Percentiles rank a stretch among this genome's conserved stretches.
phyloP scores from a whole-genome alignment of 192 early-diverging fungal genomes.

The Phlyctochytrium bullatum region DNA sequence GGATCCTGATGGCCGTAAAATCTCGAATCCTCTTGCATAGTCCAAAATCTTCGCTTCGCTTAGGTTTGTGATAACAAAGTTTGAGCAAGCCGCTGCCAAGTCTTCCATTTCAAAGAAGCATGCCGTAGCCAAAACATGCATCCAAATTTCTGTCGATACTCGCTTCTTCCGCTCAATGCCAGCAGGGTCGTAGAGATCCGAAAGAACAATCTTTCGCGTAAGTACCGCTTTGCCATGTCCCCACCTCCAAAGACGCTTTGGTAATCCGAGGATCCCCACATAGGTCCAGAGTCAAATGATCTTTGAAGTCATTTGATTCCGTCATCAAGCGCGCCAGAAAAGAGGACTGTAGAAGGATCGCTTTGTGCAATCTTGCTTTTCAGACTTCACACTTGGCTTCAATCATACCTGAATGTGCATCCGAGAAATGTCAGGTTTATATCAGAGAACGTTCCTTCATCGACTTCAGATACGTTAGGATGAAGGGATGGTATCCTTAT shows the following conservation, averaged over 20 bases:
- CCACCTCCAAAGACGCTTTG: background rate
- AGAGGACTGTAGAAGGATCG: background rate
- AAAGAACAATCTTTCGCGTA: background rate
- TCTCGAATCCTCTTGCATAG: conserved; percentile 23
- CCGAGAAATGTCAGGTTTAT: background rate
- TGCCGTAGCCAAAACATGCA: conserved; percentile 13
- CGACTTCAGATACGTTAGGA: background rate
- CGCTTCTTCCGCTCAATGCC: background rate
- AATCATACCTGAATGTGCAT: background rate
- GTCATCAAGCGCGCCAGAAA: background rate
- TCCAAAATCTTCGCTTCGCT: conserved; percentile 16
- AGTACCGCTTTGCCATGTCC: background rate
- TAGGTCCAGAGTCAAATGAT: conserved; percentile 2
- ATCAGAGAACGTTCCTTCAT: conserved; percentile 2
- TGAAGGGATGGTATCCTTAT: background rate
- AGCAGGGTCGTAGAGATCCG: conserved; percentile 4
- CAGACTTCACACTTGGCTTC: no score
- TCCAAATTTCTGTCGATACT: background rate
- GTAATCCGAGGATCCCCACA: conserved; percentile 5
- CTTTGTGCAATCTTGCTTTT: background rate
- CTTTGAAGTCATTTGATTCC: background rate
- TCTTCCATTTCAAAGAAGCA: conserved; percentile 36
- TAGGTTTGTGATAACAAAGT: conserved; percentile 14
- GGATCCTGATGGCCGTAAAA: background rate
- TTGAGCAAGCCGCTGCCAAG: conserved; percentile 26